Conservation (phyloP, 75 land plant genomes). For the Picea sitchensis region DNA sequence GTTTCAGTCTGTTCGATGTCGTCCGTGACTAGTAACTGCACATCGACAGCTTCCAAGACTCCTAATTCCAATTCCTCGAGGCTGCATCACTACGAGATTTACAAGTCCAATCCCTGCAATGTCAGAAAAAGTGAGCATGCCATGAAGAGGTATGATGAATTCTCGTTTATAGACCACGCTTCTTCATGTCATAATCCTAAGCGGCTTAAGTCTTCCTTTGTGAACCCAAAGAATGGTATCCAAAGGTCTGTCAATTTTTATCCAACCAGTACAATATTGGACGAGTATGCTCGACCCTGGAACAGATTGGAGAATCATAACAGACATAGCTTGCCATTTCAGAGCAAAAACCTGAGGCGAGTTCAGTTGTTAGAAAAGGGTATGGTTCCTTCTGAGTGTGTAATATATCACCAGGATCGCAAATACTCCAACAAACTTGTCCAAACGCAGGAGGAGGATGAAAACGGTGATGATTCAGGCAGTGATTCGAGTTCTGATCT, state of each 20-base stretch:
- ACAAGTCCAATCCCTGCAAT: not conserved
- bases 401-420: not conserved
- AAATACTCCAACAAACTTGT: not conserved
- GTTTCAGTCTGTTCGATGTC: not conserved
- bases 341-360: not conserved
- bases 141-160: not conserved
- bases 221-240: not conserved
- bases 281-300: not conserved
- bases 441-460: not conserved
- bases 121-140: not conserved
- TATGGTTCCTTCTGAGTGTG: not conserved
- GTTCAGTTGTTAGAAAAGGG: not conserved
- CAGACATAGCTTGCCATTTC: not conserved
- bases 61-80: not conserved
- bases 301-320: not conserved
- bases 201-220: too few species aligned
- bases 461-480: slow-evolving; percentile 25
- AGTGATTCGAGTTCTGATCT: slow-evolving; percentile 64
- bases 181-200: too few species aligned
- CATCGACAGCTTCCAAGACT: not conserved
- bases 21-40: not conserved
- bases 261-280: too few species aligned
- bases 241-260: not conserved
- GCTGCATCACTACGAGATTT: not conserved
- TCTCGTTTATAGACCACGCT: too few species aligned